These are phyloP conservation scores for Cladophialophora psammophila DNA, from an alignment of 2,329 filamentous ascomycete genomes.

Conservation along the genomic window DNA sequence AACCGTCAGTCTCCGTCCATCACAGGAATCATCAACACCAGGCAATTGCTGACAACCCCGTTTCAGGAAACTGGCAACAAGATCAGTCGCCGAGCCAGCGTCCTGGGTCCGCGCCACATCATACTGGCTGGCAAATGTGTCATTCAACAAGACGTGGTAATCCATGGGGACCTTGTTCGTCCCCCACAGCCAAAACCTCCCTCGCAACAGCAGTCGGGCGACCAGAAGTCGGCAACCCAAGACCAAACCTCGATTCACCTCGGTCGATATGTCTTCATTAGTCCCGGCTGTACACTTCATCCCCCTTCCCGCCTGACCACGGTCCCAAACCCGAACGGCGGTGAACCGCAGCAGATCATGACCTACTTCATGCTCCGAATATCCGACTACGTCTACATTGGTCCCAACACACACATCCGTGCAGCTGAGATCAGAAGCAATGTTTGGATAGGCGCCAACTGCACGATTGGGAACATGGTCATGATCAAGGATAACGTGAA, in stretches of 20 bases:
- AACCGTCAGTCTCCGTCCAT: conserved; percentile 67
- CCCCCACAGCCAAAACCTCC: conserved; percentile 57
- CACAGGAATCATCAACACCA: background rate
- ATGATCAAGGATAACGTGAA: conserved; percentile 94
- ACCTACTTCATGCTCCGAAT: conserved; percentile 90
- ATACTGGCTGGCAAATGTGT: conserved; percentile 96
- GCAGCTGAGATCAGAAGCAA: conserved; percentile 84
- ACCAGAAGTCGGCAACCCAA: conserved; percentile 45
- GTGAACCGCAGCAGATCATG: conserved; percentile 53
- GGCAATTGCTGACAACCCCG: conserved; percentile 23
- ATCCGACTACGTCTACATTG: conserved; percentile 93
- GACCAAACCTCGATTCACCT: conserved; percentile 72
- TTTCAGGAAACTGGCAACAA: conserved; percentile 91
- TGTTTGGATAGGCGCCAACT: conserved; percentile 81
- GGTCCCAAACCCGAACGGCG: conserved; percentile 55
- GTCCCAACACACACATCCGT: conserved; percentile 76
- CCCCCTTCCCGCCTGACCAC: conserved; percentile 85
- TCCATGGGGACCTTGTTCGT: conserved; percentile 84
- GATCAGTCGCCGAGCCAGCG: conserved; percentile 87
- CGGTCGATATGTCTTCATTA: conserved; percentile 89
- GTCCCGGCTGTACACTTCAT: conserved; percentile 76
- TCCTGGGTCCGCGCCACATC: conserved; percentile 96
- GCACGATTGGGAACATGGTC: conserved; percentile 81
- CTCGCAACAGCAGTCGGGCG: conserved; percentile 42
- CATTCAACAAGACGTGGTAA: conserved; percentile 92